Evolutionary conservation across 805 yeast genomes (phyloP), one percentile per base, ranked within the genome.

Genomic region (Wickerhamiella brachini): DNA sequence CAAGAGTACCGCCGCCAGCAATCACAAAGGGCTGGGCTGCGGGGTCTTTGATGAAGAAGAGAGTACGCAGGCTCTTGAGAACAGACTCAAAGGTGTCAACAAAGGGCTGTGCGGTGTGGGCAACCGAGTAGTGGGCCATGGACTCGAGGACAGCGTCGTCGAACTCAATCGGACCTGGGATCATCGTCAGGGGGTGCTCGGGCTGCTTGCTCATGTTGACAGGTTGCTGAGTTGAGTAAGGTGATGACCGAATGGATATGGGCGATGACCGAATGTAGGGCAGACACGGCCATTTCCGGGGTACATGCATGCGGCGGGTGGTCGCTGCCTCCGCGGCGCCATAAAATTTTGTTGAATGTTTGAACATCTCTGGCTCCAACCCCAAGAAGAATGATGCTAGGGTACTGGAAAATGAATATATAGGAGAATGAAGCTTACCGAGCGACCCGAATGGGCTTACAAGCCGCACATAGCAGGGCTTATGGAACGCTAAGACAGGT

Each of bases 1-100:
- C 97, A 43, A 89, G 74, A 20, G 97, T 87, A 52, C 97, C 97
- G 1, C 95, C 83, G 44, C 97, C 97, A 2, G 93, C 75, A 52
- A 90, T 64, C 15, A 90, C 85, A 54, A 85, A 74, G 7, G 89
- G 86, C 70, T 86, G 95, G 38, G 93, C 77, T n/a, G 68, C 64
- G 13, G 77, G 66, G 59, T 76, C 79, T 24, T 78, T 70, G 26
- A 90, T 80, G 63, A 81, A 76, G 76, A 89, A 89, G 57, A 90
- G 68, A 57, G 71, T 74, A 60, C 97, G 78, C 59, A 86, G 74
- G 65, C 80, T 78, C 60, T 73, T 67, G 62, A 90, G 74, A 15
- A 77, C 83, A 18, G 75, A 66, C 65, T 82, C 84, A 71, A 89
- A 89, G 31, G 83, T 79, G 24, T 73, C 69, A 54, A 83, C 76